Base-by-base conservation (phyloP, 805 yeast genomes). In the Nakazawaea holstii region DNA sequence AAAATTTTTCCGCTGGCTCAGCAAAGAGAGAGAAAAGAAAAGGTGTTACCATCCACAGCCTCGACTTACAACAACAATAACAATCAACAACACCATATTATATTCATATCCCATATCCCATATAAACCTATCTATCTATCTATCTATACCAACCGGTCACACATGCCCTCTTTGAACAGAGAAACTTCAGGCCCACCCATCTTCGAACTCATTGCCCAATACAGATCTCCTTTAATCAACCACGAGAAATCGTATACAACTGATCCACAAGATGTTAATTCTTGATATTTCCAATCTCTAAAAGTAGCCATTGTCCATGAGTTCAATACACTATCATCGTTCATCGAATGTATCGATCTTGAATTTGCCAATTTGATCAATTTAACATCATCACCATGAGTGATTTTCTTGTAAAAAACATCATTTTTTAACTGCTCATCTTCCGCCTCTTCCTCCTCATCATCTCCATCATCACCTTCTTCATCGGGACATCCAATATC, bases 401-500 rank as follows among this genome's bases (percentile, higher is more conserved):
- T 6, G 10, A 35, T 15, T 9, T 14, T 35, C 24, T 35, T 35
- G 24, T 35, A 35, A 14, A 11, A 35, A 10, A 30, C 32, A 10
- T 30, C 13, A 30, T 30, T 30, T 30, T 4, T 30, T 4, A 14
- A 33, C 15, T 8, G 8, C 27, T 36, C n/a, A n/a, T n/a, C 14
- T 17, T 36, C 26, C 13, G 29, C 24, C 8, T 6, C 11, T 26
- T 39, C 35, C 14, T 39, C 42, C 3, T 39, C 24, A 14, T 14
- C 42, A 11, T 8, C 13, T n/a, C 28, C 35, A 9, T 10, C 35
- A 14, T 28, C 35, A 9, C 7, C 35, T 5, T 28, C 28, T 8
- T 39, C 42, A 6, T 30, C 35, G 10, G 11, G n/a, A 41, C 44
- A 41, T 1, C 44, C 44, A n/a, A 41, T 41, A 14, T 41, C 44